Evolutionary conservation across 768 basidiomycete genomes (phyloP).

Genomic region (Pulveroboletus sp.): DNA sequence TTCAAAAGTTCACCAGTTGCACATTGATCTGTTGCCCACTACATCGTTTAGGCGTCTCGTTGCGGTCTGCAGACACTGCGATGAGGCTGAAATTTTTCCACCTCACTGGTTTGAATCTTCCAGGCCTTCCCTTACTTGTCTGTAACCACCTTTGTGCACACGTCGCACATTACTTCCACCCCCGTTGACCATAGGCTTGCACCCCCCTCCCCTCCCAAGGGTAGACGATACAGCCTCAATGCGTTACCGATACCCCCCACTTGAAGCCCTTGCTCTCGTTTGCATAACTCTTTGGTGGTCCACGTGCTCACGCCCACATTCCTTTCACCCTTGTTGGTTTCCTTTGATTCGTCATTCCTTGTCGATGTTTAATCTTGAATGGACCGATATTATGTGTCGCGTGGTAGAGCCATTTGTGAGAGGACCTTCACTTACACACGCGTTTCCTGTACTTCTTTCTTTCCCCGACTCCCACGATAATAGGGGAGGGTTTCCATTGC

Average conservation of each 20-base stretch:
- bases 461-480: too few relatives aligned
- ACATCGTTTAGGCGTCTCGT: neutral
- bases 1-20: neutral
- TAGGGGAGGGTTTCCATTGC: too few relatives aligned
- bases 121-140: neutral
- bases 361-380: neutral
- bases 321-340: neutral
- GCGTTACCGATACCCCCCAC: conserved; percentile 6
- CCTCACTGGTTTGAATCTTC: neutral
- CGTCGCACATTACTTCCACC: neutral
- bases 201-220: neutral
- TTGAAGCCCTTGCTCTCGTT: neutral
- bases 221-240: neutral
- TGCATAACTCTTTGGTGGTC: neutral
- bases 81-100: neutral
- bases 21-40: neutral
- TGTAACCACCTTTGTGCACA: neutral
- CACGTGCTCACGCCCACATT: neutral
- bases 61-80: neutral
- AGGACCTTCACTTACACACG: neutral
- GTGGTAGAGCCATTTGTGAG: neutral
- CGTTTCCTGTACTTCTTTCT: neutral
- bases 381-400: neutral
- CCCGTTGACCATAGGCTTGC: neutral
- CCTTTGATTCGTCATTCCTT: neutral